Base-by-base conservation (phyloP, 129 eudicot species). In the Pulicaria dysenterica region DNA sequence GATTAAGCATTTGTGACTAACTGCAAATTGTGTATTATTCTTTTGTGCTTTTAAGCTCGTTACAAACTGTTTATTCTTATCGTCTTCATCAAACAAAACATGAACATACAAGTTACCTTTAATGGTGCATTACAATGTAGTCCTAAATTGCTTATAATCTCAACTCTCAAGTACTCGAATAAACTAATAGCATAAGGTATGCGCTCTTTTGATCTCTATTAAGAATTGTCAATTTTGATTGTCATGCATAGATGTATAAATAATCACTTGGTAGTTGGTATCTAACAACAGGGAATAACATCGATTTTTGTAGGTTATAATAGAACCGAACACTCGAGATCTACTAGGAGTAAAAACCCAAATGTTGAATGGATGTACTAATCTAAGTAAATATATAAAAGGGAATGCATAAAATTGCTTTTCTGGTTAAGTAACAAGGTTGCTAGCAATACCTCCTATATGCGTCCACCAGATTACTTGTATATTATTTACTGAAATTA, bases 301-400 rank as follows among this genome's bases (percentile, higher is more conserved):
- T 59, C 5, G 39, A 10, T 58, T 3, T 55, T 36, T 58, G 12
- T 12, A 59, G 15, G 3, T 38, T 38, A 13, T 37, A 37, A 6
- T 37, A 59, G 66, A 38, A 14, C 14, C 13, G 17, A 59, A 38
- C 37, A 59, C 66, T 59, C 45, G 13, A 38, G 45, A 53, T 54
- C 19, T 59, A 38, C 46, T 13, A 59, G 46, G 46, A 59, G 45
- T 4, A 59, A 59, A 12, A 24, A 38, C 38, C 45, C 19, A 13
- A 17, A 19, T 59, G 6, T 40, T 39, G 65, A 62, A 12, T 59
- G 43, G 37, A 36, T 59, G 2, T 37, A 14, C 38, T 38, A 59
- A 36, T 37, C n/a, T 37, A 59, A n/a, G 66, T 31, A 59, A 13
- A 37, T 59, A 38, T 59, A 11, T 59, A 59, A 59, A 59, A 38